Conservation (phyloP, 2,329 filamentous ascomycete species). For the Ilyonectria destructans region DNA sequence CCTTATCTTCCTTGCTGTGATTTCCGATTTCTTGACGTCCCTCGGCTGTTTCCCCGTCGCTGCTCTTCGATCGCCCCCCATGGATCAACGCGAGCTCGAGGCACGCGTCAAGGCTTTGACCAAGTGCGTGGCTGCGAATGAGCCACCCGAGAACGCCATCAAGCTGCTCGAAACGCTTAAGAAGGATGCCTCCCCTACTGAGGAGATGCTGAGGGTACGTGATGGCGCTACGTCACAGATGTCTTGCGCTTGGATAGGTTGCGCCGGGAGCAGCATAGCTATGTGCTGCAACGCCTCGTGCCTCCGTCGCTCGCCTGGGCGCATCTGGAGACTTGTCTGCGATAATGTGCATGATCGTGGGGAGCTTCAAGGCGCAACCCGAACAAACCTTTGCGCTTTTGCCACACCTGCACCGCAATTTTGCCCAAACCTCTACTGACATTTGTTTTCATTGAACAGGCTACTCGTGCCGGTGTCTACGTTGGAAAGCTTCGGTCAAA, state of each 20-base stretch:
- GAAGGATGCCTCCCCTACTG: conserved; percentile 85
- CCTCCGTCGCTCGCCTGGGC: conserved; percentile 12
- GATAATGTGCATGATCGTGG: not conserved
- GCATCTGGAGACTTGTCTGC: not conserved
- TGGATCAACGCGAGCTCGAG: conserved; percentile 89
- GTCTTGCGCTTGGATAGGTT: not conserved
- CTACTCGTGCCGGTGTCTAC: conserved; percentile 91
- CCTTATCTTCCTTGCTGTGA: conserved; percentile 12
- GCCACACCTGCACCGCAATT: not conserved
- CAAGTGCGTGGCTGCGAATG: conserved; percentile 84
- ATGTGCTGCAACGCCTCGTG: not conserved
- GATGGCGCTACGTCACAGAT: conserved; percentile 11
- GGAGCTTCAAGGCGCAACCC: not conserved
- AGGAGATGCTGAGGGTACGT: conserved; percentile 88
- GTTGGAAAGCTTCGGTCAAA: conserved; percentile 88
- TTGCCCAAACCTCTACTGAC: conserved; percentile 28
- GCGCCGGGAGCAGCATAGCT: conserved; percentile 8
- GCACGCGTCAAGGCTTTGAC: conserved; percentile 83
- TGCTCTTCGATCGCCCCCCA: conserved; percentile 52
- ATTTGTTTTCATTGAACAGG: conserved; percentile 57
- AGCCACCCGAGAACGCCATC: conserved; percentile 81
- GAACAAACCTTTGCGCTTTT: not conserved
- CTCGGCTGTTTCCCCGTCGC: conserved; percentile 3
- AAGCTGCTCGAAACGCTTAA: conserved; percentile 84
- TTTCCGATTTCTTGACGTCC: not conserved